phyloP scores from a whole-genome alignment of 2,329 filamentous ascomycete genomes.

The Monosporascus sp. region DNA sequence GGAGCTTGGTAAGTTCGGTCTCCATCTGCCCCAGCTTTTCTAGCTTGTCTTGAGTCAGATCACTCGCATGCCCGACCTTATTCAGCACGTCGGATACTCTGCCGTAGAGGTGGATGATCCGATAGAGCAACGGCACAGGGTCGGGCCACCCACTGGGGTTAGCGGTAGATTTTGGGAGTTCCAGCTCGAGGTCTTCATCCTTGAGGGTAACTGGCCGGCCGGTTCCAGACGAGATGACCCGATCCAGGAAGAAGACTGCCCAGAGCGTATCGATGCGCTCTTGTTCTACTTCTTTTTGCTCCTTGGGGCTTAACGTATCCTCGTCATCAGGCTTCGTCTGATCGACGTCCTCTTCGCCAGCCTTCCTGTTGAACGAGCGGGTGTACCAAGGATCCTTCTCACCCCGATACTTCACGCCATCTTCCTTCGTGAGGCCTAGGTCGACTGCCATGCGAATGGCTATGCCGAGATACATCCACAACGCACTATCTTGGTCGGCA shows the following conservation, averaged over 20 bases:
- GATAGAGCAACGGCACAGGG: constrained; percentile 73
- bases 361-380: constrained; percentile 37
- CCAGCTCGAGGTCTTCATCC: constrained; percentile 79
- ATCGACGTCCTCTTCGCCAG: constrained; percentile 17
- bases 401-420: constrained; percentile 63
- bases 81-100: constrained; percentile 81
- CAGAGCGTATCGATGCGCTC: constrained; percentile 85
- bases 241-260: constrained; percentile 83
- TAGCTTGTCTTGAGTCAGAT: constrained; percentile 71
- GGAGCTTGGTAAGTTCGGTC: constrained; percentile 64
- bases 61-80: constrained; percentile 66
- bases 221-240: constrained; percentile 82
- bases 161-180: constrained; percentile 50
- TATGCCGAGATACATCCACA: constrained; percentile 92
- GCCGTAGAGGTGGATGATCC: constrained; percentile 82
- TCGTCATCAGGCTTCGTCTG: constrained; percentile 36
- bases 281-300: constrained; percentile 65
- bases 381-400: constrained; percentile 46
- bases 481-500: constrained; percentile 77
- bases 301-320: constrained; percentile 38
- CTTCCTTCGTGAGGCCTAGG: constrained; percentile 74
- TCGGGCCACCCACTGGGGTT: constrained; percentile 63
- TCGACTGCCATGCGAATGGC: constrained; percentile 81
- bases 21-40: constrained; percentile 72
- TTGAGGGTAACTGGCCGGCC: constrained; percentile 78